These are phyloP conservation scores for Colletotrichum zoysiae DNA, from an alignment of 2,329 filamentous ascomycete genomes.

Conservation along the genomic window DNA sequence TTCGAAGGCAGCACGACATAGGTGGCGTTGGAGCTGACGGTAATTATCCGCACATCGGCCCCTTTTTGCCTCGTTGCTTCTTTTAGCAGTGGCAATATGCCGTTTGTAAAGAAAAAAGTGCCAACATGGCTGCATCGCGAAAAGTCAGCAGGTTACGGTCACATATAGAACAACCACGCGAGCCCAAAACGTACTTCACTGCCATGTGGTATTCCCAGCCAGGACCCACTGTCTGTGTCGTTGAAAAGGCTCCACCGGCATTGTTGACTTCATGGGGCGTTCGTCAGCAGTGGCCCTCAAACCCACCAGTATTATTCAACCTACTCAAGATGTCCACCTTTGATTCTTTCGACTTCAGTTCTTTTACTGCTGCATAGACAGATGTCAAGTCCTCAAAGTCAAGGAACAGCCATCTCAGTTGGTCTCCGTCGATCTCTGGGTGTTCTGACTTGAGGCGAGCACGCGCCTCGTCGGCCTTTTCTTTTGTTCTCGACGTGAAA, in stretches of 20 bases:
- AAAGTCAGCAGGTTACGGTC: conserved; percentile 11
- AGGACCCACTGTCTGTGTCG: conserved; percentile 27
- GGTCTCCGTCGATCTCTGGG: conserved; percentile 26
- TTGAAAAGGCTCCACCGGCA: conserved; percentile 29
- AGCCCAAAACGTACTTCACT: conserved; percentile 38
- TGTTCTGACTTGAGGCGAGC: conserved; percentile 32
- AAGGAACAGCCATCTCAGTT: conserved; percentile 43
- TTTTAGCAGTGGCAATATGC: conserved; percentile 47
- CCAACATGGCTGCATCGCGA: conserved; percentile 44
- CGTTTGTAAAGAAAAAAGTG: conserved; percentile 47
- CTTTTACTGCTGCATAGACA: conserved; percentile 42
- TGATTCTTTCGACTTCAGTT: conserved; percentile 43
- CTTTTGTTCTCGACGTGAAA: conserved; percentile 44
- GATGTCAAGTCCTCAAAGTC: conserved; percentile 45
- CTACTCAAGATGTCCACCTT: conserved; percentile 48
- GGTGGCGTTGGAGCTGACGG: conserved; percentile 43
- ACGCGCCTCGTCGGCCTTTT: conserved; percentile 39
- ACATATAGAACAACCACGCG: neutral
- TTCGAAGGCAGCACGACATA: conserved; percentile 40
- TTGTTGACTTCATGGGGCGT: conserved; percentile 45
- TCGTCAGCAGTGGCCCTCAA: neutral
- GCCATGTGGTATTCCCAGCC: conserved; percentile 47
- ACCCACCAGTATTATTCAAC: neutral
- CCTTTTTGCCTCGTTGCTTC: conserved; percentile 35
- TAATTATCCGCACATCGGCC: conserved; percentile 47